Evolutionary conservation across 805 yeast genomes (phyloP).

Genomic region (Ogataea polymorpha): DNA sequence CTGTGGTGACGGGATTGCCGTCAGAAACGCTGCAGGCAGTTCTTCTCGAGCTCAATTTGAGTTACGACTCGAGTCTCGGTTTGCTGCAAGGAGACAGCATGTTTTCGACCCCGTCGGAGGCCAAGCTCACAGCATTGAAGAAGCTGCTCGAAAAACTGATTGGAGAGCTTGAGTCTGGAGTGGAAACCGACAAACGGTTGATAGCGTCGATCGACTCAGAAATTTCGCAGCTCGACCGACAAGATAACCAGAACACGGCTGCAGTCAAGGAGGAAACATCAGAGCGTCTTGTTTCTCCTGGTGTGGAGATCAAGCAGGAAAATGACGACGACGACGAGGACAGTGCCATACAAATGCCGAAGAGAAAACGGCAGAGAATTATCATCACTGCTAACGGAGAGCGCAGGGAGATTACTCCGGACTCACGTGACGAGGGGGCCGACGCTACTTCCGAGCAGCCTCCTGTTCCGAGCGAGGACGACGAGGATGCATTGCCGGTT

Average conservation of each 20-base stretch:
- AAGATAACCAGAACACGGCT: constrained; percentile 1
- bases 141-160: constrained; percentile 40
- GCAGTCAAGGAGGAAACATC: constrained; percentile 13
- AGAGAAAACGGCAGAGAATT: constrained; percentile 21
- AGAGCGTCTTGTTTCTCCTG: constrained; percentile 2
- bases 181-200: constrained; percentile 19
- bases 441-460: constrained; percentile 12
- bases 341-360: constrained; percentile 15
- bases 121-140: constrained; percentile 19
- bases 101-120: constrained; percentile 33
- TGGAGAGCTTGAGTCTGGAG: constrained; percentile 37
- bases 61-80: constrained; percentile 60
- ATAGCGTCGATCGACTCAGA: constrained; percentile 23
- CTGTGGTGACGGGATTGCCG: constrained; percentile 27
- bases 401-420: constrained; percentile 20
- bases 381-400: constrained; percentile 22
- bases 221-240: constrained; percentile 6
- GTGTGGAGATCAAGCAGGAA: constrained; percentile 2
- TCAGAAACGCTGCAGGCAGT: constrained; percentile 47
- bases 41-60: constrained; percentile 47
- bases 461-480: constrained; percentile 1
- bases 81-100: constrained; percentile 54
- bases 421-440: constrained; percentile 13
- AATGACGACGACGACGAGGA: constrained; percentile 22
- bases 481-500: constrained; percentile 2